phyloP scores from a whole-genome alignment of 2,329 filamentous ascomycete species.

The Cladophialophora bantiana region DNA sequence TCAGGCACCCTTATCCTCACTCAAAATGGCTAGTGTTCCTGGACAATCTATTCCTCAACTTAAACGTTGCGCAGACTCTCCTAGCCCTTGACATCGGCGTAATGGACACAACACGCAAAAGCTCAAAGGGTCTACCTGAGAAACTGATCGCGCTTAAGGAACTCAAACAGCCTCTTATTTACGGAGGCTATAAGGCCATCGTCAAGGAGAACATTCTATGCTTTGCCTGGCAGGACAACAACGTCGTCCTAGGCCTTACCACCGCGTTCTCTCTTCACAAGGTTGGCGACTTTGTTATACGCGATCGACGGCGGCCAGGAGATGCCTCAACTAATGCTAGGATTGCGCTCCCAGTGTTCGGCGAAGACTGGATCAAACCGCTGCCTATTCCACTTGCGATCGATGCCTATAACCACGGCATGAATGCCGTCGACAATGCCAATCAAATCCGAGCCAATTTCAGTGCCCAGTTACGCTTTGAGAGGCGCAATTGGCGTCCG shows the following conservation, averaged over 20 bases:
- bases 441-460: slow-evolving; percentile 1
- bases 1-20: slow-evolving; percentile 1
- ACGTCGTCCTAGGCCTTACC: slow-evolving; percentile 6
- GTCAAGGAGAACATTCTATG: background rate
- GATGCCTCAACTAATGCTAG: slow-evolving; percentile 7
- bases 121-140: slow-evolving; percentile 1
- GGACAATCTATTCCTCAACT: slow-evolving; percentile 12
- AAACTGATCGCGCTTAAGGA: slow-evolving; percentile 5
- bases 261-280: background rate
- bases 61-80: background rate
- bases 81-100: background rate
- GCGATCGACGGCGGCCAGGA: slow-evolving; percentile 8
- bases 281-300: slow-evolving; percentile 1
- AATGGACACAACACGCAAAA: slow-evolving; percentile 5
- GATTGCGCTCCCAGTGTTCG: slow-evolving; percentile 4
- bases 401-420: slow-evolving; percentile 5
- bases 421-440: slow-evolving; percentile 6
- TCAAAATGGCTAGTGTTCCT: slow-evolving; percentile 2
- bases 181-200: background rate
- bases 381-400: slow-evolving; percentile 5
- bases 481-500: slow-evolving; percentile 11
- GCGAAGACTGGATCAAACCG: background rate
- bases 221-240: slow-evolving; percentile 15
- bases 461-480: background rate
- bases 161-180: background rate